phyloP scores from a whole-genome alignment of 2,329 filamentous ascomycete genomes.

The Neospermospora avenae region DNA sequence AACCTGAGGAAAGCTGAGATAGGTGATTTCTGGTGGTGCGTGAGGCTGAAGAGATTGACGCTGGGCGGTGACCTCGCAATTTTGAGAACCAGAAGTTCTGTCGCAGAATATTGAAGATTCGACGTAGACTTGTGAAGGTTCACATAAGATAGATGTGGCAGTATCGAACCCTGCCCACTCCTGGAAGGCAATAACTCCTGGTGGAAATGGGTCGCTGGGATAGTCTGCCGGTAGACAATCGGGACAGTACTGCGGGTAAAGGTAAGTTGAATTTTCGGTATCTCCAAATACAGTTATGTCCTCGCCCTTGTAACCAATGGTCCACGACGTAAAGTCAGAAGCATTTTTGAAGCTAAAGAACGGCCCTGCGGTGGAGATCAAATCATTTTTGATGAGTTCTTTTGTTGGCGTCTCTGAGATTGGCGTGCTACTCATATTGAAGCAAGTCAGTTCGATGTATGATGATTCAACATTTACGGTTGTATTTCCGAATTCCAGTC shows the following conservation, averaged over 20 bases:
- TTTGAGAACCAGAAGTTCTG: constrained; percentile 13
- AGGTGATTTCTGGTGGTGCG: constrained; percentile 20
- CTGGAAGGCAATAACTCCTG: constrained; percentile 21
- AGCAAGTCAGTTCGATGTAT: constrained; percentile 23
- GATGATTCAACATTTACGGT: constrained; percentile 25
- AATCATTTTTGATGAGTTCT: constrained; percentile 4
- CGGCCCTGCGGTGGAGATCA: constrained; percentile 22
- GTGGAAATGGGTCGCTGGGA: constrained; percentile 5
- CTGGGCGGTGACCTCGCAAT: constrained; percentile 25
- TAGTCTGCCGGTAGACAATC: constrained; percentile 18
- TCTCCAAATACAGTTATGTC: constrained; percentile 13
- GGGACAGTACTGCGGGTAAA: constrained; percentile 20
- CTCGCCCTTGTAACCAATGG: constrained; percentile 24
- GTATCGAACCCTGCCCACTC: constrained; percentile 21
- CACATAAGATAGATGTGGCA: constrained; percentile 20
- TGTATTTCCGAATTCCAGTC: constrained; percentile 19
- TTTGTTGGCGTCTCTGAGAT: constrained; percentile 3
- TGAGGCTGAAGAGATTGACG: constrained; percentile 24
- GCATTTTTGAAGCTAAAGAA: constrained; percentile 22
- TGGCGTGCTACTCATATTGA: constrained; percentile 11
- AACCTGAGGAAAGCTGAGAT: constrained; percentile 21
- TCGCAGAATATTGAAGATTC: constrained; percentile 23
- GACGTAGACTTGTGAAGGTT: constrained; percentile 22
- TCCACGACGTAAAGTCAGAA: constrained; percentile 12
- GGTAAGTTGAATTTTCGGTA: constrained; percentile 8